These are phyloP conservation scores for Gossypium bickii DNA, from an alignment of 345 rosid genomes.

Conservation along the genomic window DNA sequence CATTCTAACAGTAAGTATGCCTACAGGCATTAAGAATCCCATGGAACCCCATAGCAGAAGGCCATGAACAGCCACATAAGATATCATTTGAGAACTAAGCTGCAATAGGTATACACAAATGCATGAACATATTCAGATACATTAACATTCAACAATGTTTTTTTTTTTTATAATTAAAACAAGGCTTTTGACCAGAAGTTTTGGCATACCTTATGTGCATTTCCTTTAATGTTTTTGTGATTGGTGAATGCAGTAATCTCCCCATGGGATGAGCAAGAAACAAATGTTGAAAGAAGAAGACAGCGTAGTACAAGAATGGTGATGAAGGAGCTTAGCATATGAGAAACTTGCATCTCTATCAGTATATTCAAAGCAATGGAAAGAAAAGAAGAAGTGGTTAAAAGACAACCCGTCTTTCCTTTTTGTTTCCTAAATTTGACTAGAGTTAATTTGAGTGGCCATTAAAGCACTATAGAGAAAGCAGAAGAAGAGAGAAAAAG, in stretches of 20 bases:
- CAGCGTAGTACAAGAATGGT: conserved; percentile 10
- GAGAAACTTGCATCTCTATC: conserved; percentile 23
- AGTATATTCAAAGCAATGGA: conserved; percentile 2
- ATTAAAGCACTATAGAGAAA: neutral
- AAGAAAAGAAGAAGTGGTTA: neutral
- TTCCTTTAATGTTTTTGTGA: conserved; percentile 21
- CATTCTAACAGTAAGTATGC: conserved; percentile 64
- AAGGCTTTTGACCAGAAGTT: neutral
- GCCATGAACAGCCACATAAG: conserved; percentile 65
- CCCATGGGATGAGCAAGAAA: conserved; percentile 27
- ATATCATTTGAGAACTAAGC: conserved; percentile 42
- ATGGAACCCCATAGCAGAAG: conserved; percentile 73
- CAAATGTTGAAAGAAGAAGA: conserved; percentile 24
- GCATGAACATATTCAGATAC: neutral
- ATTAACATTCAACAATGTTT: neutral
- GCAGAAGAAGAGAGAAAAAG: conserved; percentile 2
- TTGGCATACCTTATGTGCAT: conserved; percentile 27
- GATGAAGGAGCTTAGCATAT: conserved; percentile 5
- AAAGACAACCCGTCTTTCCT: conserved; percentile 6
- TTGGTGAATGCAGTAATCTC: conserved; percentile 10
- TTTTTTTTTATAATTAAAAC: neutral
- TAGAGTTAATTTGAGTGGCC: conserved; percentile 7
- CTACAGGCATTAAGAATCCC: conserved; percentile 77
- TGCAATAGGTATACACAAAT: conserved; percentile 15
- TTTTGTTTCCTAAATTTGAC: neutral